phyloP scores from a whole-genome alignment of 306 rosid species.

The Sindora glabra region DNA sequence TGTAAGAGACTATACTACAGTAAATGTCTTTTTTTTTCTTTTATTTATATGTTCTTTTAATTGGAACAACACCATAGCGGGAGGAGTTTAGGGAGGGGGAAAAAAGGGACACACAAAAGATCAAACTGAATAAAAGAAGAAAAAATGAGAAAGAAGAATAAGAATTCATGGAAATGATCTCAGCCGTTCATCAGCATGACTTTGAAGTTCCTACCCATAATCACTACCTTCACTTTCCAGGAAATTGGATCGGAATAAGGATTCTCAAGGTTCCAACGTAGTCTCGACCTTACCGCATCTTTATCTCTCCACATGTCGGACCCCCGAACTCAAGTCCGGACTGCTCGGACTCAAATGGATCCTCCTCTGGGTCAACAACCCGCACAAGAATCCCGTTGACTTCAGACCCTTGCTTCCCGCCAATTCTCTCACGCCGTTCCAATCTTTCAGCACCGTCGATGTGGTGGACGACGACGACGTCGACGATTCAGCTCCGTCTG shows the following conservation, averaged over 20 bases:
- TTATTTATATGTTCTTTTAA: too few relatives aligned
- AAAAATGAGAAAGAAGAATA: not conserved
- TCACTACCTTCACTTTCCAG: not conserved
- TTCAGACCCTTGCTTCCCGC: conserved; percentile 42
- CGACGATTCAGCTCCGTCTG: conserved; percentile 43
- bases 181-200: not conserved
- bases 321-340: not conserved
- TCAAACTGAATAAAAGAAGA: too few relatives aligned
- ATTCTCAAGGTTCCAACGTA: not conserved
- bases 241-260: not conserved
- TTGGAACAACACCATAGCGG: too few relatives aligned
- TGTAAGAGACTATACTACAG: too few relatives aligned
- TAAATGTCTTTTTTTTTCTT: too few relatives aligned
- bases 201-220: not conserved
- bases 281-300: not conserved
- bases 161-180: not conserved
- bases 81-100: too few relatives aligned
- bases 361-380: conserved; percentile 39
- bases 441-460: conserved; percentile 43
- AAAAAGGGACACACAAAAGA: too few relatives aligned
- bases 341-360: conserved; percentile 10
- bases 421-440: conserved; percentile 51
- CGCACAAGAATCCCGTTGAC: conserved; percentile 58
- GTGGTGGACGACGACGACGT: conserved; percentile 38
- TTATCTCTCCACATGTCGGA: conserved; percentile 14